phyloP scores from a whole-genome alignment of 805 yeast genomes.

The Wickerhamiella cacticola region DNA sequence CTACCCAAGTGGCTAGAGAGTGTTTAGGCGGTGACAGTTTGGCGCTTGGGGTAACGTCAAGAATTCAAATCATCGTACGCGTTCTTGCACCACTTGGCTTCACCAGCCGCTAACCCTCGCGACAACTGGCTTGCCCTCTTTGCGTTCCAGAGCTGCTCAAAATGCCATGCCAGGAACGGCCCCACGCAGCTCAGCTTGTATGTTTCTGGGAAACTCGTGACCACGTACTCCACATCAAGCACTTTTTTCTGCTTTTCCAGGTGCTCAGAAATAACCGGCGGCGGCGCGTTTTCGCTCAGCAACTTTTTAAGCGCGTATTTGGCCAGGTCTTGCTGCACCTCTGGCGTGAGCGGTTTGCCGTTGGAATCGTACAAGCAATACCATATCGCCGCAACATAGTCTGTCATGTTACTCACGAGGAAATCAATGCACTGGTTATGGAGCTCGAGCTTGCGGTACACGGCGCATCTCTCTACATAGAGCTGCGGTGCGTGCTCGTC shows the following conservation, averaged over 20 bases:
- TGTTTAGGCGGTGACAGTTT: no score
- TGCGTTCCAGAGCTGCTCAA: neutral
- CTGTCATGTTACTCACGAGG: slow-evolving; percentile 26
- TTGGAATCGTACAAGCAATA: slow-evolving; percentile 25
- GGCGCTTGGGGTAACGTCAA: no score
- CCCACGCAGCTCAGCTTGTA: slow-evolving; percentile 1
- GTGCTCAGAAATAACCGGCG: slow-evolving; percentile 8
- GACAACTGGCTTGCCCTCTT: neutral
- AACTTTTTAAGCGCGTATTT: neutral
- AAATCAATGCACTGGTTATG: slow-evolving; percentile 28
- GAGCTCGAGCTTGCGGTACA: slow-evolving; percentile 27
- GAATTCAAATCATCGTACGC: neutral
- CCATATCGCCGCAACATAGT: slow-evolving; percentile 28
- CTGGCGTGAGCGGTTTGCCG: slow-evolving; percentile 1
- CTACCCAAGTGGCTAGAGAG: no score
- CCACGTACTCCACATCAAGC: slow-evolving; percentile 1
- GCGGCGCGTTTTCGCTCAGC: slow-evolving; percentile 4
- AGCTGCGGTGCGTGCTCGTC: slow-evolving; percentile 23
- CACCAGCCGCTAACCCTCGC: slow-evolving; percentile 2
- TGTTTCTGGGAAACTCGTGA: neutral
- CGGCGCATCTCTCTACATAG: slow-evolving; percentile 27
- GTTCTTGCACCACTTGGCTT: neutral
- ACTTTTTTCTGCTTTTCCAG: slow-evolving; percentile 10
- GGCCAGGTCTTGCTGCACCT: slow-evolving; percentile 5
- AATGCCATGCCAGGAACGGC: slow-evolving; percentile 4